Base-by-base conservation (phyloP, 2,329 filamentous ascomycete genomes). In the Fusarium metavorans region DNA sequence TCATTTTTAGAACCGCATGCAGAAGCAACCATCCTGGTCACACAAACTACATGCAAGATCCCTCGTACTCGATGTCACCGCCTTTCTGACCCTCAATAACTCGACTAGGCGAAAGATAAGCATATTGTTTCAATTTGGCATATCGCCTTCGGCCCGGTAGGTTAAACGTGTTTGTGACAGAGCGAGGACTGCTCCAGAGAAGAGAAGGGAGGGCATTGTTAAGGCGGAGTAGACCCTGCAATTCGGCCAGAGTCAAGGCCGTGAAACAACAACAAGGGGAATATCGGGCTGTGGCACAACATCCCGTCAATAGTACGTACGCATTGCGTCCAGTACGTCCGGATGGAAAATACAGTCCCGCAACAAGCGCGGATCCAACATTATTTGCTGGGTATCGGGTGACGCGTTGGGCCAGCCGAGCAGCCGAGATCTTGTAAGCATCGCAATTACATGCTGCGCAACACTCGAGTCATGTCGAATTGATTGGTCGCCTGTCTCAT, bases 31-130 rank as follows among this genome's bases (percentile, higher is more conserved):
- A 57, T 43, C 60, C 66, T 20, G 5, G 45, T 64, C 41, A 52
- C 67, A 66, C 41, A 59, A 18, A 27, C 57, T 30, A 23, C 30
- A 70, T 70, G 60, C 54, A 39, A 50, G 39, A 66, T 67, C 27
- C 11, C 59, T 67, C 56, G 68, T 39, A 37, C 34, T 18, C 35
- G 35, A 27, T 16, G 25, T n/a, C 35, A 27, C 35, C 56, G 56
- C 20, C 32, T 57, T 57, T 25, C n/a, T 10, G 34, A 25, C 20
- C 6, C 18, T 34, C 18, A 34, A 54, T 54, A 18, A 32, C 27
- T 32, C 18, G 52, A 25, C n/a, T 20, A 10, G 23, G 14, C 16
- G 27, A 18, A 11, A 56, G 52, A 37, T 16, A 60, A 35, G 39
- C 32, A 13, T 43, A 35, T 39, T 43, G 39, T 59, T 34, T 57